These are phyloP conservation scores for Backusella liffmaniae DNA, from an alignment of 192 early-diverging fungal species.

Conservation along the genomic window DNA sequence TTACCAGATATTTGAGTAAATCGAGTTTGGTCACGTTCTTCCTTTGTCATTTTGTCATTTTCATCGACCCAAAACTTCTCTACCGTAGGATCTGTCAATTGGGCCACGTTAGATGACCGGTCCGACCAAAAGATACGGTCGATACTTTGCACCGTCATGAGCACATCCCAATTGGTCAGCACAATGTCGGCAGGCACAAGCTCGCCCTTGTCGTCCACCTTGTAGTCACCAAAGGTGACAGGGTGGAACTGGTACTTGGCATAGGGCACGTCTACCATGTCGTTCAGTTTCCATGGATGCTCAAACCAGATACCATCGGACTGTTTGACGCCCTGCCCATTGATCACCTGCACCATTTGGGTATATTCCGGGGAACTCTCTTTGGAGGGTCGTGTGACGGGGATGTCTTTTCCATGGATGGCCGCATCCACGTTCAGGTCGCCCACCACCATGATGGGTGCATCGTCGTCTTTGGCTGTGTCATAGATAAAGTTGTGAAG, in stretches of 20 bases:
- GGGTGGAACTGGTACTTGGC: conserved; percentile 65
- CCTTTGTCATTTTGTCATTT: conserved; percentile 11
- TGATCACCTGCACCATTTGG: conserved; percentile 57
- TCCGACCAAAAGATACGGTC: conserved; percentile 29
- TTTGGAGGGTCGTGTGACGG: conserved; percentile 33
- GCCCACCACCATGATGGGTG: conserved; percentile 24
- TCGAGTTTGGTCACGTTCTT: conserved; percentile 14
- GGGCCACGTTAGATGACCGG: not conserved
- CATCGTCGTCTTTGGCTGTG: conserved; percentile 36
- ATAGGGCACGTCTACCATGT: conserved; percentile 51
- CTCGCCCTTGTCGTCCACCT: conserved; percentile 42
- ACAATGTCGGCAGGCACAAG: conserved; percentile 54
- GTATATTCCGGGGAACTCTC: conserved; percentile 48
- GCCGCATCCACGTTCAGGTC: conserved; percentile 72
- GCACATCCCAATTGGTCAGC: conserved; percentile 53
- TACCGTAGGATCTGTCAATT: not conserved
- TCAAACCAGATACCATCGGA: not conserved
- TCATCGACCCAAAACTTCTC: conserved; percentile 32
- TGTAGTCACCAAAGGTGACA: conserved; percentile 75
- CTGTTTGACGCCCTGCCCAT: conserved; percentile 27
- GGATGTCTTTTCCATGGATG: conserved; percentile 17
- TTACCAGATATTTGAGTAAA: conserved; percentile 47
- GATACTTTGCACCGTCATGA: conserved; percentile 40
- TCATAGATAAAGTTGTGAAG: conserved; percentile 66
- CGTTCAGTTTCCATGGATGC: not conserved